These are phyloP conservation scores for Hypericum androsaemum DNA, from an alignment of 345 rosid genomes.

Conservation along the genomic window DNA sequence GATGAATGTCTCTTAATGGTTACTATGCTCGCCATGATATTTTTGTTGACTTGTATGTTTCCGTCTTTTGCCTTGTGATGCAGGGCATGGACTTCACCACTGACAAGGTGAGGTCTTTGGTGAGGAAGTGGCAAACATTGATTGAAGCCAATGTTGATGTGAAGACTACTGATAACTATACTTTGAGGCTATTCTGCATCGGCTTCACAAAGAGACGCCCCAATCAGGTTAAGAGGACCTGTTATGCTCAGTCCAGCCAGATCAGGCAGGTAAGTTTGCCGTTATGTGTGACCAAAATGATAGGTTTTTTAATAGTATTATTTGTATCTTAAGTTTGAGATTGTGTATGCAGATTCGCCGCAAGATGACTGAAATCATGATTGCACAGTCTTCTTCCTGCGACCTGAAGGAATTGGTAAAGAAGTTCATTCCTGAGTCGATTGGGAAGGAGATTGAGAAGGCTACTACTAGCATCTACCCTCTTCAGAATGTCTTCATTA, in stretches of 20 bases:
- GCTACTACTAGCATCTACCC: slow-evolving; percentile 76
- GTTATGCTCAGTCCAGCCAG: slow-evolving; percentile 95
- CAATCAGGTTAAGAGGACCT: slow-evolving; percentile 88
- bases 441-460: slow-evolving; percentile 86
- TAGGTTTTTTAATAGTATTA: background rate
- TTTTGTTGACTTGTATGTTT: background rate
- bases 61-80: background rate
- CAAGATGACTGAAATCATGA: slow-evolving; percentile 91
- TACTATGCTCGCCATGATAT: background rate
- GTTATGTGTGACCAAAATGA: background rate
- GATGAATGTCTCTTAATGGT: background rate
- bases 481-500: slow-evolving; percentile 73
- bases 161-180: slow-evolving; percentile 81
- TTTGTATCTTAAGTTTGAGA: background rate
- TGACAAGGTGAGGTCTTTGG: slow-evolving; percentile 92
- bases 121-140: slow-evolving; percentile 87
- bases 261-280: slow-evolving; percentile 48
- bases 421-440: slow-evolving; percentile 73
- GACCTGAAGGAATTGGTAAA: slow-evolving; percentile 81
- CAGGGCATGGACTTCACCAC: slow-evolving; percentile 96
- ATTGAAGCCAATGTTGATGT: slow-evolving; percentile 95
- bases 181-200: slow-evolving; percentile 83
- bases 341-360: slow-evolving; percentile 48
- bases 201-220: slow-evolving; percentile 90
- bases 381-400: slow-evolving; percentile 68